Base-by-base conservation (phyloP, 2,329 filamentous ascomycete species). In the Stachybotrys elegans region DNA sequence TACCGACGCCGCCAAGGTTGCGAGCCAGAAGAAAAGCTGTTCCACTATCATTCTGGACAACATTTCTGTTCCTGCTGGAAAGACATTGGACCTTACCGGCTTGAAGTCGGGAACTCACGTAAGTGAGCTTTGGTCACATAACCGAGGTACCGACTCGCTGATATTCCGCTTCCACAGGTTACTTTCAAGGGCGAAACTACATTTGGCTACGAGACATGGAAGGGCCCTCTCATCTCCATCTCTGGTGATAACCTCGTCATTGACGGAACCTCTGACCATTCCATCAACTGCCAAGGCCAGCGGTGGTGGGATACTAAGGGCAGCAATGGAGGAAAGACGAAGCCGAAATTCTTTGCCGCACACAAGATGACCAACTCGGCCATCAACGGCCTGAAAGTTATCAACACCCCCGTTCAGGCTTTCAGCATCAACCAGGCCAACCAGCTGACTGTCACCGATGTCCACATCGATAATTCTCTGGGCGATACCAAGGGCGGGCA, bases 121-220 rank as follows among this genome's bases (percentile, higher is more conserved):
- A 29, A 22, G 49, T 38, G n/a, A 29, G 7, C 19, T 39, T 16
- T n/a, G n/a, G n/a, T n/a, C n/a, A n/a, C n/a, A n/a, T n/a, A n/a
- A n/a, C n/a, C n/a, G n/a, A n/a, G n/a, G n/a, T 4, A 14, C 13
- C 20, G n/a, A 5, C 16, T 8, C 5, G 9, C 13, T 38, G 25
- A 46, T 40, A 50, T 42, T 27, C 21, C 0, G 7, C 27, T 8
- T 7, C 14, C 23, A 16, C 8, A 52, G 51, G 51, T 85, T 49
- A 77, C 75, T 52, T 86, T 86, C 62, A 61, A 78, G 45, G 84
- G 83, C 35, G 77, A 70, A 13, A 86, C 83, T n/a, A 79, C 76
- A 43, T 87, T 83, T 55, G 82, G 71, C 17, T 85, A 84, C 65
- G 68, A 78, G 49, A 76, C 83, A 54, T 86, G 82, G 83, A 59